A percentile compares a stretch with the other conserved stretches of the same genome.
Evolutionary conservation across 345 rosid genomes (phyloP).

Genomic region (Gossypium ekmanianum): DNA sequence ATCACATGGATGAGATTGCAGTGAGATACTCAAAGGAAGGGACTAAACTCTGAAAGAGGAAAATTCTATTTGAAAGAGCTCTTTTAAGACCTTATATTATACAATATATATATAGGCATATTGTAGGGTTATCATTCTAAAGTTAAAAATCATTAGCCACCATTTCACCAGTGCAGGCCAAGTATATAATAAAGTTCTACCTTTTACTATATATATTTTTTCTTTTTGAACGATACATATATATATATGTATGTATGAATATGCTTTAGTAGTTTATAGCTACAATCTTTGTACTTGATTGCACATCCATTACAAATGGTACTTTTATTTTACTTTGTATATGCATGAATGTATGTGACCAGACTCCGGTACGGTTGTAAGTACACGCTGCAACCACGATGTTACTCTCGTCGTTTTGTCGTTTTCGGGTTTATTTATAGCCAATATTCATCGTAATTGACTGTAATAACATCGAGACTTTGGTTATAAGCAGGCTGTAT

Average conservation of each 20-base stretch:
- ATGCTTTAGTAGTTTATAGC: background rate
- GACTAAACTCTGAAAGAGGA: slow-evolving; percentile 2
- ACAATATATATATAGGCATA: background rate
- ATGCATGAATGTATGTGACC: background rate
- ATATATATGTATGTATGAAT: background rate
- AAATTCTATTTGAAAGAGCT: slow-evolving; percentile 2
- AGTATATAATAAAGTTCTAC: too few relatives aligned
- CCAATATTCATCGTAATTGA: background rate
- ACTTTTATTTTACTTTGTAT: background rate
- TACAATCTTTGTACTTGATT: background rate
- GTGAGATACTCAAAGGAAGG: background rate
- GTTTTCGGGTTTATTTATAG: background rate
- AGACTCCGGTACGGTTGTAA: background rate
- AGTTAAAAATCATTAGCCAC: slow-evolving; percentile 12
- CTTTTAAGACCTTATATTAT: background rate
- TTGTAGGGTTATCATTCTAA: slow-evolving; percentile 9
- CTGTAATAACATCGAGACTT: background rate
- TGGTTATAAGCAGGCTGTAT: background rate
- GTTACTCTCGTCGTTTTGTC: background rate
- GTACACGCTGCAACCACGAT: background rate
- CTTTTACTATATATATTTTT: too few relatives aligned
- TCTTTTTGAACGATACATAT: too few relatives aligned
- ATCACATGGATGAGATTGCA: background rate
- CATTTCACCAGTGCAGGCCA: background rate
- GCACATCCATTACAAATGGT: slow-evolving; percentile 5